Evolutionary conservation across 192 early-diverging fungal species (phyloP).

Genomic region (Gigaspora rosea): DNA sequence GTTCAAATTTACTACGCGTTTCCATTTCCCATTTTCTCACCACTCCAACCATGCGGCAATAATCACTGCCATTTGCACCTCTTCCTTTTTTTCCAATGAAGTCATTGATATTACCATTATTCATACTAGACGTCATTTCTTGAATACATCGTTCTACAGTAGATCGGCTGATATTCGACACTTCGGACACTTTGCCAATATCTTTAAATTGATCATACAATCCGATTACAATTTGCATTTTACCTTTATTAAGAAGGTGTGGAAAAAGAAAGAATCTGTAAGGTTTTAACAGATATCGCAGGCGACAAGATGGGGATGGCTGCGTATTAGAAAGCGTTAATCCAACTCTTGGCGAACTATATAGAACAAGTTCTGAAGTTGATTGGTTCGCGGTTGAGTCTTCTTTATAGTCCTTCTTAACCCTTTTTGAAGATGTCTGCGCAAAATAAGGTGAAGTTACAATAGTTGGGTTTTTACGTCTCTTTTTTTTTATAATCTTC

Average conservation of each 20-base stretch:
- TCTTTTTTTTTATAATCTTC: background rate
- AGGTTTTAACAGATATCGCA: conserved; percentile 22
- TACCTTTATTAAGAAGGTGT: conserved; percentile 27
- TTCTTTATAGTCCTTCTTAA: background rate
- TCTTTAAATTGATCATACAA: conserved; percentile 20
- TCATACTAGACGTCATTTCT: background rate
- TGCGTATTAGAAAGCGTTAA: conserved; percentile 15
- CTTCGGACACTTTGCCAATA: conserved; percentile 21
- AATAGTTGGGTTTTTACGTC: background rate
- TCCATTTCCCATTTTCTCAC: conserved; percentile 16
- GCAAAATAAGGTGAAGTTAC: background rate
- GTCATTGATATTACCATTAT: conserved; percentile 10
- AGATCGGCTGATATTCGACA: background rate
- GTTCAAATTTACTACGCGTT: background rate
- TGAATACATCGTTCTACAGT: background rate
- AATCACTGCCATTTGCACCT: conserved; percentile 2
- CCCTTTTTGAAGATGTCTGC: background rate
- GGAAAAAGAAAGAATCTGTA: conserved; percentile 28
- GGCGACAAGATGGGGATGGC: background rate
- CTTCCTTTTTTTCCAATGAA: conserved; percentile 29
- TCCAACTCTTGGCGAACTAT: conserved; percentile 23
- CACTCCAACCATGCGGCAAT: conserved; percentile 23
- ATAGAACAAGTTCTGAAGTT: background rate
- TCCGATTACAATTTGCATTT: conserved; percentile 10
- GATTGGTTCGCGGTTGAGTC: background rate